Conservation (phyloP, 352 stramenopile genomes). For the Phytophthora constricta region DNA sequence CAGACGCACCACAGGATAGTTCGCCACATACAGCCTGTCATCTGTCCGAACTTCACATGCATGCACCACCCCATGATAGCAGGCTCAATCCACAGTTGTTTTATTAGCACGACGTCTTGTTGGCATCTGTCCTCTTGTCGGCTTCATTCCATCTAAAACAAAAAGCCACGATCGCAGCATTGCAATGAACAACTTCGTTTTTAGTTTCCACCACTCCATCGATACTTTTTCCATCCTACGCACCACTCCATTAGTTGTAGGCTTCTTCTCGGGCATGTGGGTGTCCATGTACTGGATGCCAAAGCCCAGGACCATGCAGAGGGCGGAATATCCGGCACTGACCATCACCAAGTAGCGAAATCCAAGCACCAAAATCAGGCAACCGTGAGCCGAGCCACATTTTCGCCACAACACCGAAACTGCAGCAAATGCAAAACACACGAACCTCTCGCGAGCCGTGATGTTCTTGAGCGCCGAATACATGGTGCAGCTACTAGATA, state of each 20-base stretch:
- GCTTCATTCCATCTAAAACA: constrained; percentile 50
- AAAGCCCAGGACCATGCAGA: constrained; percentile 58
- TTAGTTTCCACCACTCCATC: no score
- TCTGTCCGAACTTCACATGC: constrained; percentile 2
- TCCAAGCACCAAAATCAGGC: not conserved
- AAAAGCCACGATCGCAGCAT: not conserved
- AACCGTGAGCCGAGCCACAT: not conserved
- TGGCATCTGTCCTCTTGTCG: constrained; percentile 39
- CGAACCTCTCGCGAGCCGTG: constrained; percentile 53
- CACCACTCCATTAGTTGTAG: constrained; percentile 55
- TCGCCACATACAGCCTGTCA: constrained; percentile 9
- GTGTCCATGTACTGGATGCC: constrained; percentile 69
- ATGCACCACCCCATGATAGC: constrained; percentile 14
- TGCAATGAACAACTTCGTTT: not conserved
- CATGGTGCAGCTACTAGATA: constrained; percentile 16
- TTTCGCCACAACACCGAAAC: no score
- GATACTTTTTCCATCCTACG: no score
- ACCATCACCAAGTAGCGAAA: not conserved
- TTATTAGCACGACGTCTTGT: constrained; percentile 20
- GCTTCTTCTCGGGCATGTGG: constrained; percentile 47
- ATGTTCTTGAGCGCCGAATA: constrained; percentile 61
- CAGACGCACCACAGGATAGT: constrained; percentile 1
- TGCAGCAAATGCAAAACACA: not conserved
- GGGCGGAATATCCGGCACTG: constrained; percentile 53
- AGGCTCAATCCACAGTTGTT: constrained; percentile 32